Evolutionary conservation across 768 basidiomycete genomes (phyloP).

Genomic region (Sutorius australiensis): DNA sequence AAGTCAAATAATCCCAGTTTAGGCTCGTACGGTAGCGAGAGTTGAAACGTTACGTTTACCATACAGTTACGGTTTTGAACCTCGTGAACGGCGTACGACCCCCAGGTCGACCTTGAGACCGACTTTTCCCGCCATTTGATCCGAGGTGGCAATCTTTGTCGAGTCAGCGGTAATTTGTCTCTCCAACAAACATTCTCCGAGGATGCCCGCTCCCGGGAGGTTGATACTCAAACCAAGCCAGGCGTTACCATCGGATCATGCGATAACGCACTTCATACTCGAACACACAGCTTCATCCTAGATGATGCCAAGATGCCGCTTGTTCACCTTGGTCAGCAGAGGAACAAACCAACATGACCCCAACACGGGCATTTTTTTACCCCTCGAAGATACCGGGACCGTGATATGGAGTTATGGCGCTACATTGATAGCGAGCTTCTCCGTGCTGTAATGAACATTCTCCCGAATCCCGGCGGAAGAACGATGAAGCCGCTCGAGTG

Average conservation of each 20-base stretch:
- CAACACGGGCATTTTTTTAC: slow-evolving; percentile 17
- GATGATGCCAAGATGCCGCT: slow-evolving; percentile 16
- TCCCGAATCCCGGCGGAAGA: slow-evolving; percentile 33
- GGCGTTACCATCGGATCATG: slow-evolving; percentile 20
- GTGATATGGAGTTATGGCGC: background rate
- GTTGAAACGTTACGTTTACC: slow-evolving; percentile 17
- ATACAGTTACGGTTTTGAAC: background rate
- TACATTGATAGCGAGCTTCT: slow-evolving; percentile 20
- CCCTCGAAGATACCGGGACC: slow-evolving; percentile 8
- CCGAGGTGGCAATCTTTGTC: slow-evolving; percentile 17
- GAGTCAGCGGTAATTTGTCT: slow-evolving; percentile 7
- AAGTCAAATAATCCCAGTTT: background rate
- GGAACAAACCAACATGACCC: slow-evolving; percentile 30
- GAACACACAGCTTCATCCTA: slow-evolving; percentile 25
- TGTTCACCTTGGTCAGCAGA: slow-evolving; percentile 34
- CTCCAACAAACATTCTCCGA: slow-evolving; percentile 28
- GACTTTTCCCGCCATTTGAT: slow-evolving; percentile 24
- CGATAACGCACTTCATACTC: slow-evolving; percentile 27
- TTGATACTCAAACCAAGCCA: background rate
- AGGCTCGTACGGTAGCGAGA: slow-evolving; percentile 18
- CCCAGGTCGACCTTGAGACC: background rate
- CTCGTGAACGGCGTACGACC: slow-evolving; percentile 13
- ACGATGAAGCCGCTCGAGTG: background rate
- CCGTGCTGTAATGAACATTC: slow-evolving; percentile 12
- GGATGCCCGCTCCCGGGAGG: background rate